Evolutionary conservation across 148 eudicot genomes (phyloP).

Genomic region (Rhododendron griersonianum): DNA sequence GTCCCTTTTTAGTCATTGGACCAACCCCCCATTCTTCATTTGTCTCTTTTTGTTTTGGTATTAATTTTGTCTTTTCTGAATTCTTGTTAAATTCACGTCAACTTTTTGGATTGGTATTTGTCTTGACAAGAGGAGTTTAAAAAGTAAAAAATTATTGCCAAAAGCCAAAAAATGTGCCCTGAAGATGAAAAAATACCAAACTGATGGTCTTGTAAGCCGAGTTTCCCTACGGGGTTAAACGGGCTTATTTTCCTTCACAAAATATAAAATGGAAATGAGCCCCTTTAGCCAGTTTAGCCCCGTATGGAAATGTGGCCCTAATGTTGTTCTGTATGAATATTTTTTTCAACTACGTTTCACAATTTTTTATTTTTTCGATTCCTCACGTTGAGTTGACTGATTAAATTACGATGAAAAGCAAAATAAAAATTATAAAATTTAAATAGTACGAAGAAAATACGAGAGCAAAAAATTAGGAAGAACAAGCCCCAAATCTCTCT

Average conservation of each 20-base stretch:
- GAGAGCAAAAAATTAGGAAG: neutral
- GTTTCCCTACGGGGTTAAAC: neutral
- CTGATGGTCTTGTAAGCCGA: neutral
- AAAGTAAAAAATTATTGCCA: neutral
- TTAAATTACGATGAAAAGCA: too few species aligned
- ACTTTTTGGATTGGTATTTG: neutral
- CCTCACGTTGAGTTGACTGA: neutral
- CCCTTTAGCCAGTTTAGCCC: neutral
- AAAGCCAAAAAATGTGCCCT: neutral
- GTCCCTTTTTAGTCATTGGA: constrained; percentile 8
- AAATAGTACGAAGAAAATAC: too few species aligned
- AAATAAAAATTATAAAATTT: too few species aligned
- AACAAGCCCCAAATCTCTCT: neutral
- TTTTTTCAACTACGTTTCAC: too few species aligned
- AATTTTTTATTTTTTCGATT: too few species aligned
- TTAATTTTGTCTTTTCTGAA: neutral
- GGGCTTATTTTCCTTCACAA: too few species aligned
- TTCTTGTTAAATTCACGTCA: neutral
- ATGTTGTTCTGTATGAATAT: neutral
- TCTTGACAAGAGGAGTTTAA: too few species aligned
- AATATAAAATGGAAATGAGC: neutral
- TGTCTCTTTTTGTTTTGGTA: neutral
- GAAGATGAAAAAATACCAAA: neutral
- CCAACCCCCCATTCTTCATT: neutral
- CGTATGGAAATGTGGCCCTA: neutral